Percentiles rank a stretch among this genome's conserved stretches.
Evolutionary conservation across 768 basidiomycete species (phyloP).

Genomic region (Rhizopogon roseolus): DNA sequence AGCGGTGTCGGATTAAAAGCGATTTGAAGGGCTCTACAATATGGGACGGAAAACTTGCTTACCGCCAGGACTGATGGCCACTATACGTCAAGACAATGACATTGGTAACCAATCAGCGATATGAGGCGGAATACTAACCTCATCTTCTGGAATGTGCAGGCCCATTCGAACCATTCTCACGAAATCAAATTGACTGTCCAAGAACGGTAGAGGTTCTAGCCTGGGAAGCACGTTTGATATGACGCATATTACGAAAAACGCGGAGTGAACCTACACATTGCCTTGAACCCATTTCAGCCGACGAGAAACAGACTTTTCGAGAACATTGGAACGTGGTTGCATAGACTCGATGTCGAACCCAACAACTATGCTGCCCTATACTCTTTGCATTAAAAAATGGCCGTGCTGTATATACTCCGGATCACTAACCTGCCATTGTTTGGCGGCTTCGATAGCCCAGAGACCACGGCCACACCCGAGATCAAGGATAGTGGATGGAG

Average conservation of each 20-base stretch:
- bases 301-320: constrained; percentile 35
- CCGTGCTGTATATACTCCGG: neutral
- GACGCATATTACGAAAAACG: neutral
- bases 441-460: constrained; percentile 69
- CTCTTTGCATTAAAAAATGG: neutral
- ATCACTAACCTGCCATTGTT: constrained; percentile 53
- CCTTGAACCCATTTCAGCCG: constrained; percentile 66
- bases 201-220: constrained; percentile 61
- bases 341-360: constrained; percentile 55
- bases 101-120: constrained; percentile 6
- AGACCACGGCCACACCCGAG: constrained; percentile 68
- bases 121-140: constrained; percentile 34
- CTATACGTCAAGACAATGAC: constrained; percentile 25
- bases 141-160: constrained; percentile 67
- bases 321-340: constrained; percentile 44
- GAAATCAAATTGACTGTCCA: constrained; percentile 53
- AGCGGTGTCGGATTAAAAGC: constrained; percentile 2
- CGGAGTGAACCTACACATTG: constrained; percentile 44
- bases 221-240: constrained; percentile 29
- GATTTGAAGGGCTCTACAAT: constrained; percentile 11
- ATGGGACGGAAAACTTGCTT: constrained; percentile 13
- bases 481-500: constrained; percentile 55
- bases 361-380: constrained; percentile 47
- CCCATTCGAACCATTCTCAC: constrained; percentile 62
- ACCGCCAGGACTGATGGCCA: constrained; percentile 69